Percentiles rank a stretch among this genome's conserved stretches.
Conservation (phyloP, 2,329 filamentous ascomycete genomes). For the Xylaria digitata region DNA sequence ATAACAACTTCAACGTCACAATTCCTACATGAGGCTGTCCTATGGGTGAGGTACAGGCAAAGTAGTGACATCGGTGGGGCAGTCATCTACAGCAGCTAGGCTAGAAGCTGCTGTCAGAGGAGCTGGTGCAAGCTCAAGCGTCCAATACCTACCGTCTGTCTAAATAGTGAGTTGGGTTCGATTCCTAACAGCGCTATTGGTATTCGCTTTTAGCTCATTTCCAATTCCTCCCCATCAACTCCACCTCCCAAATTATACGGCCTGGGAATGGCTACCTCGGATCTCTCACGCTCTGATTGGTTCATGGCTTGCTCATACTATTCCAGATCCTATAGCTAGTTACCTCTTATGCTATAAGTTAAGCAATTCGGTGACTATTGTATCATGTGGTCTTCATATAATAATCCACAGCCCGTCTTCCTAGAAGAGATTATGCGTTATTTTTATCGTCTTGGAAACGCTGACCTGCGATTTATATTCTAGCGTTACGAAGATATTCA, state of each 20-base stretch:
- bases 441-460: no score
- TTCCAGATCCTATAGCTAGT: background rate
- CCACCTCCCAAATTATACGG: conserved; percentile 29
- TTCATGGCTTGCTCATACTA: background rate
- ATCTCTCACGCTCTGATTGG: conserved; percentile 23
- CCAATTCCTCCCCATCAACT: conserved; percentile 13
- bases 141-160: no score
- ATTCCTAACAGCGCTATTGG: no score
- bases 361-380: conserved; percentile 1
- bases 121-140: conserved; percentile 26
- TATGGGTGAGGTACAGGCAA: conserved; percentile 10
- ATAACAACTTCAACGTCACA: background rate
- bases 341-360: background rate
- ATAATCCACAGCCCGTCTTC: conserved; percentile 5
- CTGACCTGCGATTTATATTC: conserved; percentile 5
- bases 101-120: conserved; percentile 1
- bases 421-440: background rate
- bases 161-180: no score
- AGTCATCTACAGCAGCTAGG: conserved; percentile 7
- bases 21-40: background rate
- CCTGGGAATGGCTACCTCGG: conserved; percentile 29
- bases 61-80: conserved; percentile 34
- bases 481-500: background rate
- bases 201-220: no score
- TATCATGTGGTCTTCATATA: conserved; percentile 11